A percentile compares a stretch with the other conserved stretches of the same genome.
These are phyloP conservation scores for Phlegmacium glaucopus DNA, from an alignment of 768 basidiomycete genomes.

Conservation along the genomic window DNA sequence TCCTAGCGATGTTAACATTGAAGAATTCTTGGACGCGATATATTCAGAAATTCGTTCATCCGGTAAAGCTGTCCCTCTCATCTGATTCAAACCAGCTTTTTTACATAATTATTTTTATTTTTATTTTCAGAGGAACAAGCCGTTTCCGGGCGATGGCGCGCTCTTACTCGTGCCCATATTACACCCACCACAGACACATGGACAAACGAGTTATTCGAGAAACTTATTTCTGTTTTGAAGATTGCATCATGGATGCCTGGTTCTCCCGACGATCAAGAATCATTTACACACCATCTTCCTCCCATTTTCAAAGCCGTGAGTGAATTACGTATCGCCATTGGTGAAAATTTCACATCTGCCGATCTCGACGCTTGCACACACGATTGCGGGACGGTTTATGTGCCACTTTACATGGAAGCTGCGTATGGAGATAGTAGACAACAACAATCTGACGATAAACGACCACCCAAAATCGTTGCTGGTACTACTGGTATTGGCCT, in stretches of 20 bases:
- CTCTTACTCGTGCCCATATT: constrained; percentile 16
- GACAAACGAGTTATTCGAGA: constrained; percentile 6
- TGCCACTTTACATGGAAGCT: constrained; percentile 22
- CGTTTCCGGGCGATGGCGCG: constrained; percentile 21
- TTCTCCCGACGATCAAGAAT: constrained; percentile 4
- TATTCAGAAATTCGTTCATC: constrained; percentile 13
- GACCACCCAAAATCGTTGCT: constrained; percentile 3
- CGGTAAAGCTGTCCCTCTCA: too few relatives aligned
- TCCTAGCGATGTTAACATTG: constrained; percentile 3
- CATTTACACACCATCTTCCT: constrained; percentile 19
- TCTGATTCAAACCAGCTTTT: neutral
- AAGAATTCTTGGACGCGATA: constrained; percentile 3
- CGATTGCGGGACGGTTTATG: neutral
- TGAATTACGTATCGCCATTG: constrained; percentile 21
- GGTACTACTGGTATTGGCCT: constrained; percentile 20
- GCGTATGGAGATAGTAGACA: constrained; percentile 20
- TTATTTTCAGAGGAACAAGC: constrained; percentile 17
- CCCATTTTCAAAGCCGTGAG: constrained; percentile 24
- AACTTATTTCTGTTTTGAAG: constrained; percentile 4
- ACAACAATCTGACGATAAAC: neutral
- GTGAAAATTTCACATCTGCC: constrained; percentile 24
- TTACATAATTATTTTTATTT: neutral
- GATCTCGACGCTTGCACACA: constrained; percentile 16
- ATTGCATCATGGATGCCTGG: constrained; percentile 12
- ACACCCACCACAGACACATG: constrained; percentile 17